Percentiles rank a stretch among this genome's conserved stretches.
Conservation (phyloP, 208 protist genomes). For the Balamuthia mandrillaris region DNA sequence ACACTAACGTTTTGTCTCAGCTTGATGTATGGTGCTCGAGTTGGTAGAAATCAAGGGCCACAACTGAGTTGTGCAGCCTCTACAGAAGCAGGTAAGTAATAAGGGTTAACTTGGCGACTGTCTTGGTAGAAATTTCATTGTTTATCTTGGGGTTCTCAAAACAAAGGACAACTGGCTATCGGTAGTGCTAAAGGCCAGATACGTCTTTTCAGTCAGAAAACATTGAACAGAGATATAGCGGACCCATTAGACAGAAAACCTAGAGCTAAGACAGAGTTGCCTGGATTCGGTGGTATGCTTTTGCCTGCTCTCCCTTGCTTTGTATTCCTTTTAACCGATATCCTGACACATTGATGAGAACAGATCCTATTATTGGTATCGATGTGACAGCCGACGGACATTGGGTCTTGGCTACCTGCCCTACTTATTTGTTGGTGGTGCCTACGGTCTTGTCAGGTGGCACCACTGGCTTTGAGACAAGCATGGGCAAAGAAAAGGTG, state of each 20-base stretch:
- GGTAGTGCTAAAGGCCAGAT: constrained; percentile 72
- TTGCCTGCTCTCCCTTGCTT: not conserved
- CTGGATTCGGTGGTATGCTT: constrained; percentile 65
- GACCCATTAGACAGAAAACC: not conserved
- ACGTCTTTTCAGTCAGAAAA: constrained; percentile 57
- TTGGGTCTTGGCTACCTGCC: constrained; percentile 71
- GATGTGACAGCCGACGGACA: constrained; percentile 68
- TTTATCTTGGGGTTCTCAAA: too few species aligned
- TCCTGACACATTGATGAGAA: not conserved
- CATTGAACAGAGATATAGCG: constrained; percentile 16
- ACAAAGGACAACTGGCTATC: constrained; percentile 59
- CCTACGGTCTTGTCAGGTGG: constrained; percentile 39
- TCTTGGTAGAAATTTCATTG: too few species aligned
- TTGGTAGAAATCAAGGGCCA: constrained; percentile 23
- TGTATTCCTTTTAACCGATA: not conserved
- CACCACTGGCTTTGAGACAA: constrained; percentile 59
- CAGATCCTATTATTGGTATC: constrained; percentile 68
- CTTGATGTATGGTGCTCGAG: not conserved
- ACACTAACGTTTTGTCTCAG: not conserved
- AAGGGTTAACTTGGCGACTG: too few species aligned
- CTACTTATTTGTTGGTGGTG: constrained; percentile 66
- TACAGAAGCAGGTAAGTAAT: too few species aligned
- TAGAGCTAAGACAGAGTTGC: constrained; percentile 66
- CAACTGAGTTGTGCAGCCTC: constrained; percentile 59
- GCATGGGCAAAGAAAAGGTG: constrained; percentile 55